A percentile compares a stretch with the other conserved stretches of the same genome.
These are phyloP conservation scores for Trematosphaeria pertusa DNA, from an alignment of 2,329 filamentous ascomycete species.

Conservation along the genomic window DNA sequence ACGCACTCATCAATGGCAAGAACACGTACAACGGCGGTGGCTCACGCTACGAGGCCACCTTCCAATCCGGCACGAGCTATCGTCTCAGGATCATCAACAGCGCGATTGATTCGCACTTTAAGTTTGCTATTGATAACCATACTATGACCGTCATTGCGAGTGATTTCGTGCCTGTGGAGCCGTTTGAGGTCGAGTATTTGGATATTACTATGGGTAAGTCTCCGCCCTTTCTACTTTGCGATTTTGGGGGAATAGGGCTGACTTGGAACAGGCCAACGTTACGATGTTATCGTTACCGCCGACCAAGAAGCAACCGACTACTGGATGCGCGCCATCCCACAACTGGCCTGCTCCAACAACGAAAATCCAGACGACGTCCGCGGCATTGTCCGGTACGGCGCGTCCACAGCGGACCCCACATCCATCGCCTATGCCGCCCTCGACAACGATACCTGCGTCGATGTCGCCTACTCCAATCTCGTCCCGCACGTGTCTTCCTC, in stretches of 20 bases:
- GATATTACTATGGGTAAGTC: slow-evolving; percentile 32
- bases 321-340: slow-evolving; percentile 33
- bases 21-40: slow-evolving; percentile 25
- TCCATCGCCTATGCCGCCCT: slow-evolving; percentile 32
- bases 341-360: slow-evolving; percentile 27
- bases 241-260: no score
- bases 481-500: slow-evolving; percentile 22
- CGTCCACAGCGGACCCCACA: slow-evolving; percentile 37
- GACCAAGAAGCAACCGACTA: slow-evolving; percentile 26
- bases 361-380: slow-evolving; percentile 38
- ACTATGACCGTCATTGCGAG: slow-evolving; percentile 45
- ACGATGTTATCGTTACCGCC: slow-evolving; percentile 36
- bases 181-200: slow-evolving; percentile 40
- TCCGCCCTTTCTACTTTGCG: no score
- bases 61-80: slow-evolving; percentile 45
- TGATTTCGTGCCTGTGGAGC: slow-evolving; percentile 49
- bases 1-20: slow-evolving; percentile 29
- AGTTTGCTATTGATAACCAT: slow-evolving; percentile 49
- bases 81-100: slow-evolving; percentile 46
- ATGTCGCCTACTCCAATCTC: slow-evolving; percentile 37
- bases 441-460: slow-evolving; percentile 39
- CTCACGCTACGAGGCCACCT: slow-evolving; percentile 24
- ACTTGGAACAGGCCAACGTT: slow-evolving; percentile 29
- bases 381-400: slow-evolving; percentile 45
- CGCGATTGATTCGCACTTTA: slow-evolving; percentile 47